A percentile compares a stretch with the other conserved stretches of the same genome.
Evolutionary conservation across 495 filamentous ascomycete genomes (phyloP).

Genomic region (Xylaria longipes): DNA sequence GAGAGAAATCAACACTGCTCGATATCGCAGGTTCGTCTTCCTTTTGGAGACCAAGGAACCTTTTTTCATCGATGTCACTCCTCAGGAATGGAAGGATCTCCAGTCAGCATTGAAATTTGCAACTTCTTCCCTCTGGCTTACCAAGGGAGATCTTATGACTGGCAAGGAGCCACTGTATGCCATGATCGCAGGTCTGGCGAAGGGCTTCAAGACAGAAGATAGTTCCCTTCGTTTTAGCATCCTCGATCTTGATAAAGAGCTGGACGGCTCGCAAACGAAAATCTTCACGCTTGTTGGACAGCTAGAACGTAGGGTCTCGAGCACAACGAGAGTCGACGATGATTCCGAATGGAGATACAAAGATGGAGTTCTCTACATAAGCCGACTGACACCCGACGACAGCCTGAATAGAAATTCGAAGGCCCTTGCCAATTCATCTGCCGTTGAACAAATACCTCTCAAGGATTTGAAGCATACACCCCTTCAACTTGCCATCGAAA

Average conservation of each 20-base stretch:
- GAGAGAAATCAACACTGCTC: neutral
- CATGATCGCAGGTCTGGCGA: neutral
- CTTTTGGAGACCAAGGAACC: neutral
- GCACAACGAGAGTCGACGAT: neutral
- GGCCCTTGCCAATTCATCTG: neutral
- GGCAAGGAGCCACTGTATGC: neutral
- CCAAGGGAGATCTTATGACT: neutral
- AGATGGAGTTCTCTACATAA: neutral
- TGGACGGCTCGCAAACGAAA: no score
- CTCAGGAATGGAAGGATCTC: neutral
- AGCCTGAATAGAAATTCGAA: neutral
- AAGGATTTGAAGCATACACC: neutral
- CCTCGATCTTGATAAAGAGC: neutral
- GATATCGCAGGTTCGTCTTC: neutral
- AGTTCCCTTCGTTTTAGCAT: neutral
- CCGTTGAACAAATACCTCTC: neutral
- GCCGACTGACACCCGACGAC: neutral
- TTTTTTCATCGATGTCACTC: neutral
- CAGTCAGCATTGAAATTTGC: neutral
- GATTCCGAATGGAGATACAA: conserved; percentile 5
- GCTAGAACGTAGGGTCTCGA: neutral
- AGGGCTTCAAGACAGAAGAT: neutral
- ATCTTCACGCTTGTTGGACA: neutral
- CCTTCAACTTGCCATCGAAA: neutral
- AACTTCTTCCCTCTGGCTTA: conserved; percentile 2